Conservation (phyloP, 2,329 filamentous ascomycete species). For the Fusarium tjaetaba region DNA sequence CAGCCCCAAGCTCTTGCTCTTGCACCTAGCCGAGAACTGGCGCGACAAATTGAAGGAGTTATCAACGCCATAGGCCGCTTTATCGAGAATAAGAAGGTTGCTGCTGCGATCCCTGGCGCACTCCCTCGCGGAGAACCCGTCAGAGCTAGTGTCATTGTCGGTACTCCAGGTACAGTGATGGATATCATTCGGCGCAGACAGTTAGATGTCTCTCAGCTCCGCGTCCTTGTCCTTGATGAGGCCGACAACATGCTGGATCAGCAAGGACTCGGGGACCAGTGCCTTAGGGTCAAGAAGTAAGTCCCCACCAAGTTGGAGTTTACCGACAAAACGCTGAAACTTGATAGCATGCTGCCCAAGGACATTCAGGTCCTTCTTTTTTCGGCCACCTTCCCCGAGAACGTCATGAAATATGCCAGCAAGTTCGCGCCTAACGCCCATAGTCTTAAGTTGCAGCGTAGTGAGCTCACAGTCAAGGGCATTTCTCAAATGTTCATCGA, state of each 20-base stretch:
- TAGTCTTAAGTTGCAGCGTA: constrained; percentile 85
- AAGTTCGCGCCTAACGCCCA: constrained; percentile 89
- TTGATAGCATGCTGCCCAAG: constrained; percentile 73
- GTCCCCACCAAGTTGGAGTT: background rate
- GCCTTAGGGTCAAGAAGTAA: constrained; percentile 85
- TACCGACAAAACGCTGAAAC: constrained; percentile 44
- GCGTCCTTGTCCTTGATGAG: constrained; percentile 91
- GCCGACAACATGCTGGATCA: constrained; percentile 99
- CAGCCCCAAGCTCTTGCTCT: constrained; percentile 88
- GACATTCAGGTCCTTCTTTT: constrained; percentile 91
- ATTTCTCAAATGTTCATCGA: constrained; percentile 99
- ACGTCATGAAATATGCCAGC: constrained; percentile 84
- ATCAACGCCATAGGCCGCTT: constrained; percentile 86
- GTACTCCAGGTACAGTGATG: constrained; percentile 92
- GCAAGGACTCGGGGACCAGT: constrained; percentile 95
- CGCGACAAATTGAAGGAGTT: constrained; percentile 91
- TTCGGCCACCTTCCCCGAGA: constrained; percentile 90
- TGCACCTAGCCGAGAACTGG: constrained; percentile 92
- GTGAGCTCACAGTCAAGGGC: constrained; percentile 94
- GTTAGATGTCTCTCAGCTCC: constrained; percentile 77
- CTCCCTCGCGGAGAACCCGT: constrained; percentile 75
- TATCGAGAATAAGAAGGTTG: constrained; percentile 77
- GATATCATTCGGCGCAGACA: constrained; percentile 83
- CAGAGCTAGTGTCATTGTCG: constrained; percentile 83
- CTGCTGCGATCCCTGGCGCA: constrained; percentile 84